These are phyloP conservation scores for Colletotrichum karsti DNA, from an alignment of 2,329 filamentous ascomycete species.

Conservation along the genomic window DNA sequence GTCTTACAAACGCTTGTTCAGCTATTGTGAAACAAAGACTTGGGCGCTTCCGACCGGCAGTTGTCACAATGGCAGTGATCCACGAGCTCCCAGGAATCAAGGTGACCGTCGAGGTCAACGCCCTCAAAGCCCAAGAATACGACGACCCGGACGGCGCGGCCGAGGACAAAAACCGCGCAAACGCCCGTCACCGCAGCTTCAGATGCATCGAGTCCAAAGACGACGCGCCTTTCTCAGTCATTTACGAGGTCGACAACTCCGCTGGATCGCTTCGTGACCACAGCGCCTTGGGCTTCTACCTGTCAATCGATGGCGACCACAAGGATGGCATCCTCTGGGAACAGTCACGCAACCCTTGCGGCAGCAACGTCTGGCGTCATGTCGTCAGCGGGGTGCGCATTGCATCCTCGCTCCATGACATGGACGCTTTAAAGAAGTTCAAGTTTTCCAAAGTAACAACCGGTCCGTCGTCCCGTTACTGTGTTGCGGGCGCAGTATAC, in stretches of 20 bases:
- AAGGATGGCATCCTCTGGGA: conserved; percentile 3
- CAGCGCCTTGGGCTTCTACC: conserved; percentile 20
- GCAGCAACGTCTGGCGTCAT: not conserved
- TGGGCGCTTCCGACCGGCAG: not conserved
- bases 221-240: conserved; percentile 29
- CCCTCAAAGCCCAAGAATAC: conserved; percentile 31
- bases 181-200: not conserved
- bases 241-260: conserved; percentile 18
- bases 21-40: too few relatives aligned
- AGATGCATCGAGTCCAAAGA: conserved; percentile 34
- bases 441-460: conserved; percentile 30
- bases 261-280: conserved; percentile 23
- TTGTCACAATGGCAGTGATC: conserved; percentile 35
- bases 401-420: not conserved
- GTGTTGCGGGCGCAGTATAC: not conserved
- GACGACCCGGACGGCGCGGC: conserved; percentile 22
- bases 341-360: not conserved
- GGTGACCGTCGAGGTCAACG: conserved; percentile 33
- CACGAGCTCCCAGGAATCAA: conserved; percentile 32
- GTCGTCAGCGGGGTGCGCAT: not conserved
- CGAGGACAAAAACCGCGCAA: not conserved
- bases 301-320: conserved; percentile 31
- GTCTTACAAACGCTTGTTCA: not conserved
- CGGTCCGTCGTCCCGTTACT: conserved; percentile 10
- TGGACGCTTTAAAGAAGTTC: conserved; percentile 25